Base-by-base conservation (phyloP, 2,329 filamentous ascomycete genomes). In the Periglandula ipomoeae region DNA sequence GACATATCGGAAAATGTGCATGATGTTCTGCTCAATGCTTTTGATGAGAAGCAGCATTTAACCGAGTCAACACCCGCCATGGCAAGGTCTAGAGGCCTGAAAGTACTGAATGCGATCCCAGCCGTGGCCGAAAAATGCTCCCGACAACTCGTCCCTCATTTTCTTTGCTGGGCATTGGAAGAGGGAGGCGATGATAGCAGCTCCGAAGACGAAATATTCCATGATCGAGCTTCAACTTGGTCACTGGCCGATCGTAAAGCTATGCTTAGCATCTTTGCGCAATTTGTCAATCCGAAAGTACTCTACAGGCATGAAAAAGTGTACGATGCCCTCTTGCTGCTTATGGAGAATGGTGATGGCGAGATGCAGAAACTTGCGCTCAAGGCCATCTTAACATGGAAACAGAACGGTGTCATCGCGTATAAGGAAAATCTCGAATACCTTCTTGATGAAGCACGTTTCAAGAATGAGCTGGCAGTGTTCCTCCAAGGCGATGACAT, bases 391-490 rank as follows among this genome's bases (percentile, higher is more conserved):
- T 74, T 96, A 46, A 81, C 89, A 0, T 98, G 93, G 91, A 97
- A 95, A 64, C 79, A 86, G 50, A 75, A 84, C 2, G 81, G 77
- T 8, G 73, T 98, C 44, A 77, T 76, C 51, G 76, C 82, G 1
- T 95, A 97, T 60, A 81, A 89, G 58, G 89, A 96, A 56, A 88
- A 90, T 56, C 68, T 98, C 22, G 77, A 89, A 53, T 90, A 89
- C 57, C 73, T 98, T 2, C 77, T 97, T 8, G 93, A 98, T 56
- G 93, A 97, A 53, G 83, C 87, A 22, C 80, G 87, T 44, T 95
- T 97, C 68, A 88, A 89, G 60, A 93, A 97, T 59, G 91, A 97
- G 62, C 76, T 98, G n/a, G 85, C 89, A 0, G 81, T 93, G 4
- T 85, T 98, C 55, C 77, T 98, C 47, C 85, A 89, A 59, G 79